Conservation (phyloP, 306 rosid species). For the Herpetospermum pedunculosum region DNA sequence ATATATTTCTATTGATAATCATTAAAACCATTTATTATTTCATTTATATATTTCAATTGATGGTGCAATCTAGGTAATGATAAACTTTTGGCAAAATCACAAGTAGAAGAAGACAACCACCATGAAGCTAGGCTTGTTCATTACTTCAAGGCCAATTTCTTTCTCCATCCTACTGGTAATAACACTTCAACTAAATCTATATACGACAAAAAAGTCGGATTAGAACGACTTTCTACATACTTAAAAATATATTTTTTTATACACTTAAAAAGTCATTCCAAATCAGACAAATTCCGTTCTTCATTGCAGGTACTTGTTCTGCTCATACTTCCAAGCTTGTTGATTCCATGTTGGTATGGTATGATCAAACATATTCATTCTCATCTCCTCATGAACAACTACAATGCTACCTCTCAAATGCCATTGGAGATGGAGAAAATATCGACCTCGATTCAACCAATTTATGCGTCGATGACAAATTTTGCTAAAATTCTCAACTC, state of each 20-base stretch:
- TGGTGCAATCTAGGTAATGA: neutral
- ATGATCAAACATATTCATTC: conserved; percentile 3
- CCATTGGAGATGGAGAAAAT: neutral
- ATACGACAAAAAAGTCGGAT: too few relatives aligned
- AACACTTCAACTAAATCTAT: neutral
- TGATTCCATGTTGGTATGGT: conserved; percentile 15
- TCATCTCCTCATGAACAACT: neutral
- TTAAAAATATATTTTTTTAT: too few relatives aligned
- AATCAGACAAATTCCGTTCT: too few relatives aligned
- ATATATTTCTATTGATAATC: too few relatives aligned
- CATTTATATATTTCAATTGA: neutral
- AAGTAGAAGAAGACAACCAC: neutral
- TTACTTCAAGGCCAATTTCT: conserved; percentile 1
- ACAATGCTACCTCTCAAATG: neutral
- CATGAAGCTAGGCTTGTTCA: neutral
- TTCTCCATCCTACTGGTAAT: conserved; percentile 13
- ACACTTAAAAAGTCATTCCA: too few relatives aligned
- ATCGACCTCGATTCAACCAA: conserved; percentile 7
- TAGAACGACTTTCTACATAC: too few relatives aligned
- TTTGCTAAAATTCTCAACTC: neutral
- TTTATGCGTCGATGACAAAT: neutral
- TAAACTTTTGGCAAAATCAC: neutral
- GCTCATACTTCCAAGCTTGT: conserved; percentile 5
- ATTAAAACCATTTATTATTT: too few relatives aligned
- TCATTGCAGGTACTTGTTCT: conserved; percentile 14